Percentiles rank a stretch among this genome's conserved stretches.
Conservation (phyloP, 805 yeast species). For the Pichia insulana region DNA sequence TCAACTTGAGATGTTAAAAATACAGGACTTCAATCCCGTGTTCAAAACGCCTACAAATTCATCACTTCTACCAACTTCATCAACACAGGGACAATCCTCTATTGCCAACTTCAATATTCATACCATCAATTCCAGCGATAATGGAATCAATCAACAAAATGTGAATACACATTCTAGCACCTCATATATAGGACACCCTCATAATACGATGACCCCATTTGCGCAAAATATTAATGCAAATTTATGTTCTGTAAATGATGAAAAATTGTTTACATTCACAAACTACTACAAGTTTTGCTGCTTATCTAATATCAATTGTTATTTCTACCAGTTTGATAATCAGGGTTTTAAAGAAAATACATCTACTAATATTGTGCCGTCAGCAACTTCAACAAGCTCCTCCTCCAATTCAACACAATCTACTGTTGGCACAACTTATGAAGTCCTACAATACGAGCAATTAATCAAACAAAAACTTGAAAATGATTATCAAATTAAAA, state of each 20-base stretch:
- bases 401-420: conserved; percentile 7
- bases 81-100: neutral
- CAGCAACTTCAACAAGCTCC: neutral
- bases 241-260: conserved; percentile 23
- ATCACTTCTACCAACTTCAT: neutral
- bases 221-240: neutral
- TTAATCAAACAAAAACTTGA: conserved; percentile 19
- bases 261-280: conserved; percentile 19
- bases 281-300: conserved; percentile 25
- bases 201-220: too few species aligned
- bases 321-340: conserved; percentile 23
- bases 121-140: neutral
- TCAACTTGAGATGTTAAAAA: conserved; percentile 7
- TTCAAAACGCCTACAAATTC: conserved; percentile 9
- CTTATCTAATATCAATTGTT: conserved; percentile 23
- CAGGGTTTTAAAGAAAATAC: conserved; percentile 3
- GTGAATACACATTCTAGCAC: too few species aligned
- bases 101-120: neutral
- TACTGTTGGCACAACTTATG: conserved; percentile 17
- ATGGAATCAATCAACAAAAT: neutral
- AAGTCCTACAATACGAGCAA: conserved; percentile 22
- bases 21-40: conserved; percentile 15
- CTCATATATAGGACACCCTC: too few species aligned
- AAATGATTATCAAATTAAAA: conserved; percentile 23
- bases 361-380: neutral